phyloP scores from a whole-genome alignment of 257 asterid genomes.

The Jasminum sambac region DNA sequence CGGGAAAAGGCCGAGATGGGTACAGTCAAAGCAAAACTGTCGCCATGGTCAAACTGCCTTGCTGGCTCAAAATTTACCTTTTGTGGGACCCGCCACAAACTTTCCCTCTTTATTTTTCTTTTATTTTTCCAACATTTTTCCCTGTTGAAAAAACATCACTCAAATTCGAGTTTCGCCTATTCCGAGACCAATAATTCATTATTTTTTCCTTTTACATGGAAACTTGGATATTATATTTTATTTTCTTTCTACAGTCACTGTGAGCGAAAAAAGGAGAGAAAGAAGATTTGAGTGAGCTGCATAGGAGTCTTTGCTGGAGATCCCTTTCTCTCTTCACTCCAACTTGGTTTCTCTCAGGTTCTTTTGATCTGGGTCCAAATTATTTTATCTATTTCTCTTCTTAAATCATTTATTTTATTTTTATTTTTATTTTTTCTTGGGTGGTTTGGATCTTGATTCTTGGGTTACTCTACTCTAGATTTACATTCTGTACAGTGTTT shows the following conservation, averaged over 20 bases:
- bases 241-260: slow-evolving; percentile 29
- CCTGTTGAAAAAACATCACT: slow-evolving; percentile 16
- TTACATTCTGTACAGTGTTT: slow-evolving; percentile 18
- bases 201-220: slow-evolving; percentile 17
- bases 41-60: slow-evolving; percentile 41
- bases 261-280: slow-evolving; percentile 24
- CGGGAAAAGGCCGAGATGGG: slow-evolving; percentile 38
- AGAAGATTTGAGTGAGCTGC: slow-evolving; percentile 3
- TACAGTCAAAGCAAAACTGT: slow-evolving; percentile 50
- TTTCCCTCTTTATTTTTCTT: neutral
- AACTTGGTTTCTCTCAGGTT: slow-evolving; percentile 26
- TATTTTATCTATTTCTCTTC: slow-evolving; percentile 18
- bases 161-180: slow-evolving; percentile 40
- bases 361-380: slow-evolving; percentile 30
- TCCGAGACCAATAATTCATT: slow-evolving; percentile 29
- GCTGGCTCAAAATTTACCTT: slow-evolving; percentile 15
- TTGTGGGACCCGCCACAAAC: neutral
- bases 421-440: slow-evolving; percentile 16
- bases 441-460: slow-evolving; percentile 16
- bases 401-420: slow-evolving; percentile 23
- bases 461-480: slow-evolving; percentile 13
- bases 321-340: slow-evolving; percentile 47
- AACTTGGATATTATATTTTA: slow-evolving; percentile 10
- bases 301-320: slow-evolving; percentile 30
- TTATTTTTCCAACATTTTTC: slow-evolving; percentile 14